Evolutionary conservation across 2,329 filamentous ascomycete species (phyloP).

Genomic region (Bisporella sp.): DNA sequence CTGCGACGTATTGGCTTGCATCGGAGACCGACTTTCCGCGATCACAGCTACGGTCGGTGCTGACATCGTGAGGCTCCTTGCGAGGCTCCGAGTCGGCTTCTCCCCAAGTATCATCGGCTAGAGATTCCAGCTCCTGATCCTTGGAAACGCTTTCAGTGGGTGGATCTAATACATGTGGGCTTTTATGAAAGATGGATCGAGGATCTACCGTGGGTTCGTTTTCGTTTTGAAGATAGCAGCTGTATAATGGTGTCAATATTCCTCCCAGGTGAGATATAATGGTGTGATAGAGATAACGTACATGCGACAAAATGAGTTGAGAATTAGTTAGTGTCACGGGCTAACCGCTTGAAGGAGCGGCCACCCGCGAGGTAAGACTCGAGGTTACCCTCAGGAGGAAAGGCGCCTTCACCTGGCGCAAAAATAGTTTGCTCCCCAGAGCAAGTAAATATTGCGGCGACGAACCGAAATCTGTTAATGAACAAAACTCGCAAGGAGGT

Average conservation of each 20-base stretch:
- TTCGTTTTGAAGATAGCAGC: slow-evolving; percentile 4
- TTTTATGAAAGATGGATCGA: slow-evolving; percentile 5
- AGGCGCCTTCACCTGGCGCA: not conserved
- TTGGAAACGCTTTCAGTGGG: slow-evolving; percentile 15
- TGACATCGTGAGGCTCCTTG: slow-evolving; percentile 13
- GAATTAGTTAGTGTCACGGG: slow-evolving; percentile 1
- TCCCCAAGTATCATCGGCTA: slow-evolving; percentile 8
- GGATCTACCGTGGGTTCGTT: slow-evolving; percentile 9
- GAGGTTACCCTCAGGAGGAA: not conserved
- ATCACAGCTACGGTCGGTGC: slow-evolving; percentile 10
- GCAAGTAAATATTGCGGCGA: too few relatives aligned
- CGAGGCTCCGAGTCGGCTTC: slow-evolving; percentile 4
- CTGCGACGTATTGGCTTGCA: slow-evolving; percentile 14
- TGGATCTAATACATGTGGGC: slow-evolving; percentile 10
- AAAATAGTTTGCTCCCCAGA: not conserved
- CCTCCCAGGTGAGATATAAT: too few relatives aligned
- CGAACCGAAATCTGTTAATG: too few relatives aligned
- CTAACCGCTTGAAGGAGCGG: not conserved
- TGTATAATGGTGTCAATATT: too few relatives aligned
- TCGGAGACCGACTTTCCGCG: slow-evolving; percentile 13
- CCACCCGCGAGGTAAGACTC: not conserved
- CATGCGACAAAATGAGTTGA: slow-evolving; percentile 9
- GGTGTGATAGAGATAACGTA: too few relatives aligned
- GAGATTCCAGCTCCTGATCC: not conserved
- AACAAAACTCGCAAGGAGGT: too few relatives aligned